Conservation (phyloP, 306 rosid species). For the Purshia tridentata region DNA sequence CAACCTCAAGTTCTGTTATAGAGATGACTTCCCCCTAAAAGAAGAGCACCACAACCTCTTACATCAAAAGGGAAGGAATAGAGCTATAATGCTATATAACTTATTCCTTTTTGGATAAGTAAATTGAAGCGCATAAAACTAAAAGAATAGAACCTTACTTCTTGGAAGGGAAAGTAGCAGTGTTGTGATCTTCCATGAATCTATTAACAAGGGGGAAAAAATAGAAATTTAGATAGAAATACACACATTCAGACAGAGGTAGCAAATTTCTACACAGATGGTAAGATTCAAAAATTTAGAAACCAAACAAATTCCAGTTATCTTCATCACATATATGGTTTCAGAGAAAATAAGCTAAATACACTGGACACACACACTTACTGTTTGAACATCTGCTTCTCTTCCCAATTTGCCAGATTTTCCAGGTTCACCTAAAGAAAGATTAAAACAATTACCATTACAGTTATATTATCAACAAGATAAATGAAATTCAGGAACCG, state of each 20-base stretch:
- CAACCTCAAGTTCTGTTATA: neutral
- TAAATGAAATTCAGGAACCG: neutral
- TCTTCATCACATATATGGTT: neutral
- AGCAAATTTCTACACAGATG: neutral
- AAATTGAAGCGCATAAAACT: neutral
- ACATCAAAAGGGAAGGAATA: neutral
- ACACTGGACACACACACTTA: constrained; percentile 36
- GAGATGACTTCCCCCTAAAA: neutral
- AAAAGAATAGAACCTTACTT: constrained; percentile 53
- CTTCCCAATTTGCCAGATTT: constrained; percentile 92
- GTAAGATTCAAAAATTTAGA: neutral
- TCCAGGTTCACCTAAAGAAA: constrained; percentile 76
- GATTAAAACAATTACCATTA: constrained; percentile 19
- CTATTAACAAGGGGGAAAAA: constrained; percentile 40
- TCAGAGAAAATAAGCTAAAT: neutral
- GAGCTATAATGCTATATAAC: constrained; percentile 17
- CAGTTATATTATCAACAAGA: constrained; percentile 6
- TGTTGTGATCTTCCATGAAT: constrained; percentile 99
- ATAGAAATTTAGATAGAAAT: neutral
- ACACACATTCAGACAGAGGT: too few relatives aligned
- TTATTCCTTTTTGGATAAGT: neutral
- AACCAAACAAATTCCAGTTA: neutral
- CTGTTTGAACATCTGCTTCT: constrained; percentile 93
- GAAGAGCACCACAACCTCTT: neutral
- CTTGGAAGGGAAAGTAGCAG: constrained; percentile 94